Percentiles rank a stretch among this genome's conserved stretches.
These are phyloP conservation scores for button mushroom (Agaricus bisporus) DNA, from an alignment of 768 basidiomycete species.

Conservation along the genomic window DNA sequence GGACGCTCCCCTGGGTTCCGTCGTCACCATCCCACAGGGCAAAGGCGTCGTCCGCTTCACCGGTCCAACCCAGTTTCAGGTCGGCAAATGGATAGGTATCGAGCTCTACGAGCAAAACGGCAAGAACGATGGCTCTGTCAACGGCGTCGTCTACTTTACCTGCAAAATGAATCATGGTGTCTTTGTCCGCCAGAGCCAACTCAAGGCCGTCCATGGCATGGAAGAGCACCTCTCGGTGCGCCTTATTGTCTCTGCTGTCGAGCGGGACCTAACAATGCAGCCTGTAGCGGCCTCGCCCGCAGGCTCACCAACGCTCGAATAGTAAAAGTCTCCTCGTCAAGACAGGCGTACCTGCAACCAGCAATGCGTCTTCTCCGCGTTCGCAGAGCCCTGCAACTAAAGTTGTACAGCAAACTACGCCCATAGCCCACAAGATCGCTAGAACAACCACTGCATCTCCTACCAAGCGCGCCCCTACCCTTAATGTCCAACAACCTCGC, in stretches of 20 bases:
- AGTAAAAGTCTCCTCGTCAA: constrained; percentile 38
- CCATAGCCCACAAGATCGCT: constrained; percentile 2
- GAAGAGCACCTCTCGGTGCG: constrained; percentile 29
- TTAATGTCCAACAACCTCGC: constrained; percentile 38
- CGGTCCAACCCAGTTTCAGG: constrained; percentile 76
- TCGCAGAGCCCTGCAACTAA: constrained; percentile 57
- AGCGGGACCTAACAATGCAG: constrained; percentile 1
- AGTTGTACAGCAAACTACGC: constrained; percentile 27
- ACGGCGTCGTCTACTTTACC: constrained; percentile 74
- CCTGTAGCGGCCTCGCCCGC: constrained; percentile 17
- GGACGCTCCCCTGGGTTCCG: constrained; percentile 50
- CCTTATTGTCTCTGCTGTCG: background rate
- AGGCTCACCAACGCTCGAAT: constrained; percentile 56
- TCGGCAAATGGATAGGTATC: constrained; percentile 94
- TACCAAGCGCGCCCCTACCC: constrained; percentile 44
- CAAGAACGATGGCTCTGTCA: constrained; percentile 93
- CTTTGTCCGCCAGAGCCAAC: constrained; percentile 83
- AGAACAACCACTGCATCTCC: constrained; percentile 39
- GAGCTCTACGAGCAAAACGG: constrained; percentile 79
- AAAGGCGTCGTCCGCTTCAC: constrained; percentile 82
- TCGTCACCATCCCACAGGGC: constrained; percentile 77
- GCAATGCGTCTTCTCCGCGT: constrained; percentile 53
- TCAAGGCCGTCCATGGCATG: constrained; percentile 52
- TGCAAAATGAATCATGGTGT: constrained; percentile 78
- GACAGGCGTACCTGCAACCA: constrained; percentile 25